Evolutionary conservation across 805 yeast genomes (phyloP).

Genomic region (Candida berthetii): DNA sequence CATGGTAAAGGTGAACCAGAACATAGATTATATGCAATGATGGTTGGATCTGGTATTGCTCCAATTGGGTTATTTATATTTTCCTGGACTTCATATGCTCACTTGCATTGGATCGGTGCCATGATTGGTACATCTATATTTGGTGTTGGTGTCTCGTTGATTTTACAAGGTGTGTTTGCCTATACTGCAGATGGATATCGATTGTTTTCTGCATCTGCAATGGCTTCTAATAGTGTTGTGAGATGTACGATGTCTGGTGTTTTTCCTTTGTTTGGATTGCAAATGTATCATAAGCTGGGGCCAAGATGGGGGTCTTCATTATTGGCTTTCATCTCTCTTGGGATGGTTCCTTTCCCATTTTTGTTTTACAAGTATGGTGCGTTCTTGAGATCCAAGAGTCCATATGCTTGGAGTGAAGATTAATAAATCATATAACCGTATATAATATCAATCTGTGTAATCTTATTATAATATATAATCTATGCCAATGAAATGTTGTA

Average conservation of each 20-base stretch:
- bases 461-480: too few species aligned
- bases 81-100: constrained; percentile 60
- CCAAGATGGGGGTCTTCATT: constrained; percentile 53
- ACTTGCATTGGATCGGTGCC: constrained; percentile 71
- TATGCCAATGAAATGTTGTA: constrained; percentile 6
- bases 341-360: constrained; percentile 50
- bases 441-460: too few species aligned
- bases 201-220: constrained; percentile 43
- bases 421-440: too few species aligned
- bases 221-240: constrained; percentile 45
- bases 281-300: constrained; percentile 49
- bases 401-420: constrained; percentile 41
- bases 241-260: constrained; percentile 50
- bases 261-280: constrained; percentile 52
- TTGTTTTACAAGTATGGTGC: constrained; percentile 45
- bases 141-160: constrained; percentile 62
- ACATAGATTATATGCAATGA: constrained; percentile 49
- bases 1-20: constrained; percentile 54
- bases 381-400: constrained; percentile 34
- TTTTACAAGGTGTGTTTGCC: constrained; percentile 60
- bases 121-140: constrained; percentile 67
- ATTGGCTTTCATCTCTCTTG: constrained; percentile 42
- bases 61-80: constrained; percentile 70
- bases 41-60: constrained; percentile 57
- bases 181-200: constrained; percentile 63